A percentile compares a stretch with the other conserved stretches of the same genome.
Evolutionary conservation across 768 basidiomycete species (phyloP).

Genomic region (Leucosporidium scottii): DNA sequence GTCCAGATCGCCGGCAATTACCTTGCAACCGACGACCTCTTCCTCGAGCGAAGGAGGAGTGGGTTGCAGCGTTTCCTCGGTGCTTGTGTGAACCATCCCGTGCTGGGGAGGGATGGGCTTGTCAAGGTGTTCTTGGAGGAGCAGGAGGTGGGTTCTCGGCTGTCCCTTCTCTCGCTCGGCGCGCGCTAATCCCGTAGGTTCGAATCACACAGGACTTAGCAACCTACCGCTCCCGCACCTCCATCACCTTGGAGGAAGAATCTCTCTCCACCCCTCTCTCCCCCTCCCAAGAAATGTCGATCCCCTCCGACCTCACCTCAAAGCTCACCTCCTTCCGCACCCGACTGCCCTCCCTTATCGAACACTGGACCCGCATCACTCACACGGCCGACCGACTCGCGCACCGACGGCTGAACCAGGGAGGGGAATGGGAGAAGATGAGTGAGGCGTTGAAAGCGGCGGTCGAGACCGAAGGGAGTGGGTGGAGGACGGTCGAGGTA

Average conservation of each 20-base stretch:
- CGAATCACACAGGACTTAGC: constrained; percentile 63
- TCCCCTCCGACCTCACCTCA: constrained; percentile 85
- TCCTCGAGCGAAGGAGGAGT: constrained; percentile 82
- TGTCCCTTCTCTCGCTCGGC: background rate
- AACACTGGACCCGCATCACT: constrained; percentile 87
- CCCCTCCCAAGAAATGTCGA: constrained; percentile 63
- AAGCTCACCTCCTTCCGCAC: constrained; percentile 59
- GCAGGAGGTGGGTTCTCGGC: constrained; percentile 1
- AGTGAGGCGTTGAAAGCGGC: constrained; percentile 67
- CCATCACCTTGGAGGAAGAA: constrained; percentile 78
- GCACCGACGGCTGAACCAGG: constrained; percentile 82
- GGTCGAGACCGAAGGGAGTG: constrained; percentile 3
- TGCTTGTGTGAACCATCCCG: constrained; percentile 71
- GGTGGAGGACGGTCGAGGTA: constrained; percentile 17
- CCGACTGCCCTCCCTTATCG: constrained; percentile 55
- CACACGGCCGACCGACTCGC: constrained; percentile 77
- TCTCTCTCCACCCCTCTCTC: constrained; percentile 47
- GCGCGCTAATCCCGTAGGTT: background rate
- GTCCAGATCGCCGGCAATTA: constrained; percentile 51
- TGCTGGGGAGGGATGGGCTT: constrained; percentile 52
- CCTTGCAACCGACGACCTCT: constrained; percentile 68
- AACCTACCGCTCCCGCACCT: constrained; percentile 71
- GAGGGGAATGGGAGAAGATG: constrained; percentile 58
- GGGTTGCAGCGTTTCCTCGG: constrained; percentile 25
- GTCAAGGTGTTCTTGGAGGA: constrained; percentile 29